Evolutionary conservation across 495 filamentous ascomycete genomes (phyloP).

Genomic region (Penicillium lividum): DNA sequence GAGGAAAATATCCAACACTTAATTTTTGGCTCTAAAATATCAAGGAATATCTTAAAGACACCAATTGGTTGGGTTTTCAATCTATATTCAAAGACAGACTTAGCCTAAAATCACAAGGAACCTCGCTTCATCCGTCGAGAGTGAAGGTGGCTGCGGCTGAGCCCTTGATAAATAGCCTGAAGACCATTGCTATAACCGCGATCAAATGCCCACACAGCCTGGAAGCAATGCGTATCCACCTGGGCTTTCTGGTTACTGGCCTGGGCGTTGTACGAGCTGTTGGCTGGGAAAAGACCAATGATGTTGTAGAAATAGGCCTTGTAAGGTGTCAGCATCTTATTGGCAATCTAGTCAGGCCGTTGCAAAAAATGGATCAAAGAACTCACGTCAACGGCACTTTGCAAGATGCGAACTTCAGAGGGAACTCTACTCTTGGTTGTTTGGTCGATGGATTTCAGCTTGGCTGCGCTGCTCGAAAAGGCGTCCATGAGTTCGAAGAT

Average conservation of each 20-base stretch:
- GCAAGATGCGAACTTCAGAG: conserved; percentile 12
- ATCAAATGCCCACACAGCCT: conserved; percentile 19
- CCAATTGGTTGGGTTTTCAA: no score
- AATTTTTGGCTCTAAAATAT: no score
- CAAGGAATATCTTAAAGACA: no score
- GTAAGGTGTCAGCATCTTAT: conserved; percentile 9
- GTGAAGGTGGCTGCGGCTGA: neutral
- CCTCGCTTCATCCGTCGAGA: neutral
- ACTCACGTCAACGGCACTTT: neutral
- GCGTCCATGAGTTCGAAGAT: conserved; percentile 17
- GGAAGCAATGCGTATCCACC: conserved; percentile 19
- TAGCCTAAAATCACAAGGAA: no score
- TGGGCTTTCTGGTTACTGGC: conserved; percentile 18
- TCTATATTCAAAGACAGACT: no score
- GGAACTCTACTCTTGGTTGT: conserved; percentile 11
- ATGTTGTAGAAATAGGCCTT: conserved; percentile 18
- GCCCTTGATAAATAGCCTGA: conserved; percentile 7
- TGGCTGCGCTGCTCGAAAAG: conserved; percentile 16
- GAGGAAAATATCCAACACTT: no score
- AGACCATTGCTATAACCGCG: conserved; percentile 7
- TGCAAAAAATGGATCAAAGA: neutral
- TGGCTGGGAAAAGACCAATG: conserved; percentile 17
- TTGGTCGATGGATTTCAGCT: conserved; percentile 16
- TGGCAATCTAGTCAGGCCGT: neutral
- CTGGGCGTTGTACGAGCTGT: conserved; percentile 16